These are phyloP conservation scores for Ustulina deusta DNA, from an alignment of 2,329 filamentous ascomycete species.

Conservation along the genomic window DNA sequence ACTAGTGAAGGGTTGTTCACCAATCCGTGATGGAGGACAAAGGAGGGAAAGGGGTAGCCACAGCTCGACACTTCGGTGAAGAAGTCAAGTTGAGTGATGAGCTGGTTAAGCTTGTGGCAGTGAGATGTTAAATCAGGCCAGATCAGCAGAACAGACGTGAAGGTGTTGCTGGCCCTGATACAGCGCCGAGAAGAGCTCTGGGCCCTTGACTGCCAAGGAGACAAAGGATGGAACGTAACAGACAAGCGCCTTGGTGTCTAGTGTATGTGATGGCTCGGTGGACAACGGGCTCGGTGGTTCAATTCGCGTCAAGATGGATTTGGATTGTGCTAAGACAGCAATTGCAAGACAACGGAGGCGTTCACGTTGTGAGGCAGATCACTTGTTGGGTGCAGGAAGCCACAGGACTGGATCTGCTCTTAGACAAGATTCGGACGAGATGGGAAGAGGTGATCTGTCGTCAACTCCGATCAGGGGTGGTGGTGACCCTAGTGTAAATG, in stretches of 20 bases:
- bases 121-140: constrained; percentile 38
- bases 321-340: constrained; percentile 2
- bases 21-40: constrained; percentile 37
- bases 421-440: constrained; percentile 18
- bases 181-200: constrained; percentile 37
- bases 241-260: constrained; percentile 13
- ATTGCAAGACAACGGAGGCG: neutral
- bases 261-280: neutral
- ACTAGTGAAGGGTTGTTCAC: constrained; percentile 40
- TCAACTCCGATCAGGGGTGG: constrained; percentile 39
- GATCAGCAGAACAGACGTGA: constrained; percentile 40
- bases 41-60: constrained; percentile 33
- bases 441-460: constrained; percentile 40
- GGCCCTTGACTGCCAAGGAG: constrained; percentile 32
- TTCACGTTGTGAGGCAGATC: constrained; percentile 6
- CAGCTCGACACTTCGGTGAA: constrained; percentile 20
- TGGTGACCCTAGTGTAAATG: constrained; percentile 18
- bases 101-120: constrained; percentile 26
- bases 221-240: constrained; percentile 11
- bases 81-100: constrained; percentile 9
- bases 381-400: constrained; percentile 16
- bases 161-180: constrained; percentile 34
- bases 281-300: neutral
- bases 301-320: neutral
- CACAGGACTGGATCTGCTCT: constrained; percentile 5